Base-by-base conservation (phyloP, 2,329 filamentous ascomycete species). In the Stemphylium beticola region DNA sequence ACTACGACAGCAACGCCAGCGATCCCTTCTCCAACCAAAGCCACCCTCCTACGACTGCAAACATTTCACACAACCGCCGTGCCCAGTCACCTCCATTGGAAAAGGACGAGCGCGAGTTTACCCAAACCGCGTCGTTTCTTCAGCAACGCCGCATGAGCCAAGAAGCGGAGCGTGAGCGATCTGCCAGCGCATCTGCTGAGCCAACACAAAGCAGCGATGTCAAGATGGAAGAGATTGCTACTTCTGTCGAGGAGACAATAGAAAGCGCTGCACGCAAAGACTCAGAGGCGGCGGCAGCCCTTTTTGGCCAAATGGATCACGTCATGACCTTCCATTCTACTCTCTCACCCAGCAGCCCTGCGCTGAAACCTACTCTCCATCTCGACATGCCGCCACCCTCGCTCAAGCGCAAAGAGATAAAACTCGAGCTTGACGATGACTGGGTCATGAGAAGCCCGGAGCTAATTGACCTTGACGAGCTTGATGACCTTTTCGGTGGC, bases 81-180 rank as follows among this genome's bases (percentile, higher is more conserved):
- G 89, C 88, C n/a, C 87, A 89, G 20, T 95, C 91, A 60, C 93
- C 93, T 46, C 92, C 92, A 14, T 82, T 98, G 33, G 93, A 98
- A 78, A 92, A 90, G 67, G 93, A 98, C 66, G 93, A 98, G 81
- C 91, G 90, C 71, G 95, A 98, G 76, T 99, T 99, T 72, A 97
- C 93, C 6, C 91, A 96, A 77, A 98, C 93, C 1, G 95, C 95
- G 14, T 91, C 92, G 64, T 91, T 89, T 43, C 85, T 98, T 66
- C 91, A 85, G 55, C 81, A 83, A 77, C 83, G 81, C 61, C 79
- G 75, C 58, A 77, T 67, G 72, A 81, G 75, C 56, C 72, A 69
- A 61, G 73, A 67, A 64, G 77, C 64, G 51, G 77, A 68, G 69
- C 74, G 64, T 70, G 57, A 68, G 46, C 77, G 79, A 46, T 75